These are phyloP conservation scores for Geotrichum cucujoidarum DNA, from an alignment of 1,139 yeast species.

Conservation along the genomic window DNA sequence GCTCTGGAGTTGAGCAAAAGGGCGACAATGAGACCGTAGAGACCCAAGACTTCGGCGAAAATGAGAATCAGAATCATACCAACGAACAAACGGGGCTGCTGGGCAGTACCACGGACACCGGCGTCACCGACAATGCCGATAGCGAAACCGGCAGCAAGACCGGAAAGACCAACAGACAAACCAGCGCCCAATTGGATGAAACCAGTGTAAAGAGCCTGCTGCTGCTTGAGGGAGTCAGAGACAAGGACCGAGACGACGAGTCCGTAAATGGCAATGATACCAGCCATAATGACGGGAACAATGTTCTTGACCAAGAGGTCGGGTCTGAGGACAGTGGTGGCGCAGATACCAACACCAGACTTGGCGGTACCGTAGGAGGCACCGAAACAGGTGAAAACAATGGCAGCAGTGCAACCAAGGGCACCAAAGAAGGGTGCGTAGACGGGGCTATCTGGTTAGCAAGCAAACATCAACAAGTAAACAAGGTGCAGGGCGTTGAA, in stretches of 20 bases:
- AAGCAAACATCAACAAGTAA: constrained; percentile 18
- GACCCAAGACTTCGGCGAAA: constrained; percentile 96
- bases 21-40: constrained; percentile 93
- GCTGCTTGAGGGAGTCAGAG: constrained; percentile 84
- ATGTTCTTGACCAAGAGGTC: constrained; percentile 47
- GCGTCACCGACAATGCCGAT: constrained; percentile 99
- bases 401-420: constrained; percentile 98
- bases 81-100: constrained; percentile 93
- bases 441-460: constrained; percentile 50
- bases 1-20: constrained; percentile 92
- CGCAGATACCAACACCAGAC: constrained; percentile 97
- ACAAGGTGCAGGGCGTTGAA: neutral
- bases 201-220: constrained; percentile 86
- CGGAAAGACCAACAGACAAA: constrained; percentile 89
- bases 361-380: constrained; percentile 99
- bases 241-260: constrained; percentile 92
- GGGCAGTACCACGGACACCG: constrained; percentile 95
- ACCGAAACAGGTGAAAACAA: constrained; percentile 89
- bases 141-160: constrained; percentile 96
- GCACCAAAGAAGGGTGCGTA: constrained; percentile 95
- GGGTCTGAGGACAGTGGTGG: constrained; percentile 94
- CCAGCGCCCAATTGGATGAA: constrained; percentile 98
- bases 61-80: constrained; percentile 81
- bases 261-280: constrained; percentile 95
- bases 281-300: constrained; percentile 95